phyloP scores from a whole-genome alignment of 768 basidiomycete species.

The Crepidotus variabilis region DNA sequence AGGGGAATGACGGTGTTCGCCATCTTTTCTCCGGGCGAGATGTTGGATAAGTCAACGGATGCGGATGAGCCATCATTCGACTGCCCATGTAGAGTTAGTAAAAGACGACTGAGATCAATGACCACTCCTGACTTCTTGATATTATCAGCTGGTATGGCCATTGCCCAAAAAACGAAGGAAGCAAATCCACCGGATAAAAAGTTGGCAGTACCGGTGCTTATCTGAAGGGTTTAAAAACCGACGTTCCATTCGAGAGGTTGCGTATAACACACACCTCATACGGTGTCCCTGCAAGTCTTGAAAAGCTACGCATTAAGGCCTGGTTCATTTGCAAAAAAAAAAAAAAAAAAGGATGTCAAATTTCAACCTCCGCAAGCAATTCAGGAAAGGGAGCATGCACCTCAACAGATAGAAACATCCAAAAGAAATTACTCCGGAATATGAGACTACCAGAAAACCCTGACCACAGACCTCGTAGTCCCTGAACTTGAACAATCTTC shows the following conservation, averaged over 20 bases:
- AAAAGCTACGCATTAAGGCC: conserved; percentile 60
- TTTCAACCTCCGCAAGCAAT: conserved; percentile 4
- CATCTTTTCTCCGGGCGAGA: conserved; percentile 16
- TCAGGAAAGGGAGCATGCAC: conserved; percentile 23
- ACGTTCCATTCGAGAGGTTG: background rate
- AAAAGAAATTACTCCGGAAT: conserved; percentile 73
- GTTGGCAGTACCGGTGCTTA: conserved; percentile 57
- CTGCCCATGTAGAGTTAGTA: conserved; percentile 25
- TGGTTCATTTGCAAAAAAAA: conserved; percentile 18
- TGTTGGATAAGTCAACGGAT: conserved; percentile 39
- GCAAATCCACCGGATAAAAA: conserved; percentile 64
- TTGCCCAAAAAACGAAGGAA: conserved; percentile 62
- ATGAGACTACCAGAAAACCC: conserved; percentile 72
- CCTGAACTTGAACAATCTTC: conserved; percentile 60
- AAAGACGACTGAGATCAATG: conserved; percentile 1
- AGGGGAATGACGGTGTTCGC: conserved; percentile 42
- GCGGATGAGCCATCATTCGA: conserved; percentile 62
- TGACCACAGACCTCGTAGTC: conserved; percentile 66
- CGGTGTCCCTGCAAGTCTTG: conserved; percentile 49
- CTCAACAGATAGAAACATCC: conserved; percentile 76
- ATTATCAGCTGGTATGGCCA: conserved; percentile 75
- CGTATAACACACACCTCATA: conserved; percentile 43
- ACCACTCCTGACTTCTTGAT: conserved; percentile 64
- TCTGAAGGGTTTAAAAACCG: conserved; percentile 27
- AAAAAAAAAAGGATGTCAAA: background rate